Evolutionary conservation across 208 protist genomes (phyloP).

Genomic region (Novymonas esmeraldas): DNA sequence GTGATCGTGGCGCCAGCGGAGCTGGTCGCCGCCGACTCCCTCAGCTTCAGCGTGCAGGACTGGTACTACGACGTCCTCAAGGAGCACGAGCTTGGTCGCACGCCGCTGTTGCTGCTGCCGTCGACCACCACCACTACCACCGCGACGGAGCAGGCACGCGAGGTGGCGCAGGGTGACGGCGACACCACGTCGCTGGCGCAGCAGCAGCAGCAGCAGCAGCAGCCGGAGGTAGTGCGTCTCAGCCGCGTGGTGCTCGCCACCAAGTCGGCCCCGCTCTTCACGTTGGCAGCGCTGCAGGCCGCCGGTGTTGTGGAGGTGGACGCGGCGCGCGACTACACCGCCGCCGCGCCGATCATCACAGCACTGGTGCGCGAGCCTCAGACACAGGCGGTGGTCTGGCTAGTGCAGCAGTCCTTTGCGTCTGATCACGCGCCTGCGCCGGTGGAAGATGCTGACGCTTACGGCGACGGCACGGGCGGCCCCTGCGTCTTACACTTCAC

Average conservation of each 20-base stretch:
- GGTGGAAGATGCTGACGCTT: neutral
- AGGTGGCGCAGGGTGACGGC: too few relatives aligned
- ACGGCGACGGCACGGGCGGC: neutral
- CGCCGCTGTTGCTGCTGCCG: slow-evolving; percentile 19
- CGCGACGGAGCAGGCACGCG: too few relatives aligned
- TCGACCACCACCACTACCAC: neutral
- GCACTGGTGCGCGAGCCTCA: slow-evolving; percentile 38
- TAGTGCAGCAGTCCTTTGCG: slow-evolving; percentile 60
- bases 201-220: neutral
- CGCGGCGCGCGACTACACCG: slow-evolving; percentile 13
- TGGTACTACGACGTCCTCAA: slow-evolving; percentile 35
- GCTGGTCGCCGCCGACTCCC: slow-evolving; percentile 19
- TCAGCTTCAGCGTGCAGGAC: slow-evolving; percentile 27
- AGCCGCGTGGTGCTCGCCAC: slow-evolving; percentile 65
- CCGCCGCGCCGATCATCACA: slow-evolving; percentile 44
- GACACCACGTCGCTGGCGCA: neutral
- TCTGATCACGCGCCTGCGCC: slow-evolving; percentile 51
- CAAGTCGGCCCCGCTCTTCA: slow-evolving; percentile 37
- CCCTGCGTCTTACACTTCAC: slow-evolving; percentile 75
- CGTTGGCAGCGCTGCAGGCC: slow-evolving; percentile 31
- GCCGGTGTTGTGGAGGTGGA: slow-evolving; percentile 12
- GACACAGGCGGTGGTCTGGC: slow-evolving; percentile 45
- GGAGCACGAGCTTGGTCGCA: slow-evolving; percentile 30
- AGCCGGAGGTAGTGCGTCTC: slow-evolving; percentile 22
- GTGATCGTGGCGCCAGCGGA: slow-evolving; percentile 61